Percentiles rank a stretch among this genome's conserved stretches.
Conservation (phyloP, 2,329 filamentous ascomycete species). For the Paecilomyces variotii region DNA sequence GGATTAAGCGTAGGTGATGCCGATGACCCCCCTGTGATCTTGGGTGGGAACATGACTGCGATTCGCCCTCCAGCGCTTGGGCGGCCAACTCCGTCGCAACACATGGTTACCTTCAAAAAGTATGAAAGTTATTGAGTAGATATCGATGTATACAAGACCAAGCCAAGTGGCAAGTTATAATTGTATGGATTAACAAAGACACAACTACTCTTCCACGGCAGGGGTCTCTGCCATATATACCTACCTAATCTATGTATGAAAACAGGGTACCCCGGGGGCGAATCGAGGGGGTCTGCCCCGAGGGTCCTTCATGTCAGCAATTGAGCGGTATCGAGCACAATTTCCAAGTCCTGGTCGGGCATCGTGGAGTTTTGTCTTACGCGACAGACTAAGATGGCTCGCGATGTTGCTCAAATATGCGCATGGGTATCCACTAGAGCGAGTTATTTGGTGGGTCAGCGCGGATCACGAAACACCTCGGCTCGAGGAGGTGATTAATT, state of each 20-base stretch:
- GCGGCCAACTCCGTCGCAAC: slow-evolving; percentile 36
- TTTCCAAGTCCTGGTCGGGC: background rate
- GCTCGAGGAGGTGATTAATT: background rate
- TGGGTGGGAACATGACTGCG: slow-evolving; percentile 23
- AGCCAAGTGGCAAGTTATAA: background rate
- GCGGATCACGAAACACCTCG: background rate
- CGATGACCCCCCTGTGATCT: background rate
- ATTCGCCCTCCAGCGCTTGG: slow-evolving; percentile 36
- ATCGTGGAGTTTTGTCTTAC: background rate
- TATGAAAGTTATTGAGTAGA: background rate
- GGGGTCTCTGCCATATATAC: background rate
- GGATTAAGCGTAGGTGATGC: slow-evolving; percentile 11
- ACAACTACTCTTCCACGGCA: background rate
- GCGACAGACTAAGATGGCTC: slow-evolving; percentile 1
- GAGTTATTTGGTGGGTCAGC: background rate
- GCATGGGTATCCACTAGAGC: slow-evolving; percentile 3
- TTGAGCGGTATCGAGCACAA: slow-evolving; percentile 19
- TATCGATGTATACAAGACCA: background rate
- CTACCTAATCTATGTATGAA: background rate
- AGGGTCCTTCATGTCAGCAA: background rate
- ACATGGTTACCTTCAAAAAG: slow-evolving; percentile 37
- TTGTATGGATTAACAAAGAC: background rate
- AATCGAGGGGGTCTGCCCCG: background rate
- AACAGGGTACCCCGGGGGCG: background rate
- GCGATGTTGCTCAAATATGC: slow-evolving; percentile 19